Percentiles rank a stretch among this genome's conserved stretches.
Evolutionary conservation across 1,284 basidiomycete species (phyloP).

Genomic region (Leccinum subspadiceum): DNA sequence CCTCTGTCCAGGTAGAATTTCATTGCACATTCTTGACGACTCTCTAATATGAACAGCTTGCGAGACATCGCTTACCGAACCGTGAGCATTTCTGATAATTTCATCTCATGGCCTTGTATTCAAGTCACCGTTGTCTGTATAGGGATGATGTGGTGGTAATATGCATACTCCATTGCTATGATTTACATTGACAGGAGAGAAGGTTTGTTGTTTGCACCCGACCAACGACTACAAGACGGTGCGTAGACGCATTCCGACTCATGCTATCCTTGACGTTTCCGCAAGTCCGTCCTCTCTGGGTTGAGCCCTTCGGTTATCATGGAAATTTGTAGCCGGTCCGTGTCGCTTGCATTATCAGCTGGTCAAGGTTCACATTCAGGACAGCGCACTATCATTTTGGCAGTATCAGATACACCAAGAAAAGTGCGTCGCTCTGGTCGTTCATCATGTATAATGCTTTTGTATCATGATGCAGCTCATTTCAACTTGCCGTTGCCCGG

Average conservation of each 20-base stretch:
- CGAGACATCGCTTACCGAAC: slow-evolving; percentile 74
- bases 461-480: slow-evolving; percentile 49
- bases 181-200: slow-evolving; percentile 8
- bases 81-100: slow-evolving; percentile 43
- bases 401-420: slow-evolving; percentile 85
- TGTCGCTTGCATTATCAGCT: not conserved
- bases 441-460: not conserved
- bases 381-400: slow-evolving; percentile 83
- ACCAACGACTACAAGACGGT: slow-evolving; percentile 86
- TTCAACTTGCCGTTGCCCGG: slow-evolving; percentile 76
- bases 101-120: slow-evolving; percentile 4
- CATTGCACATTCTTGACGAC: not conserved
- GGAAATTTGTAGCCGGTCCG: slow-evolving; percentile 76
- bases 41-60: slow-evolving; percentile 51
- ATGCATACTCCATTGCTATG: slow-evolving; percentile 14
- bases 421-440: slow-evolving; percentile 44
- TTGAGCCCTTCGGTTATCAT: slow-evolving; percentile 68
- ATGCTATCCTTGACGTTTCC: slow-evolving; percentile 10
- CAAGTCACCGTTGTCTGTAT: not conserved
- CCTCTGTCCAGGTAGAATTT: slow-evolving; percentile 64
- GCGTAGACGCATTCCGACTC: slow-evolving; percentile 37
- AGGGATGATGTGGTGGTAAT: slow-evolving; percentile 82
- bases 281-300: slow-evolving; percentile 80
- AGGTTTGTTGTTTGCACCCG: slow-evolving; percentile 77
- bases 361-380: slow-evolving; percentile 10